Evolutionary conservation across 1,284 basidiomycete genomes (phyloP).

Genomic region (Amylostereum areolatum): DNA sequence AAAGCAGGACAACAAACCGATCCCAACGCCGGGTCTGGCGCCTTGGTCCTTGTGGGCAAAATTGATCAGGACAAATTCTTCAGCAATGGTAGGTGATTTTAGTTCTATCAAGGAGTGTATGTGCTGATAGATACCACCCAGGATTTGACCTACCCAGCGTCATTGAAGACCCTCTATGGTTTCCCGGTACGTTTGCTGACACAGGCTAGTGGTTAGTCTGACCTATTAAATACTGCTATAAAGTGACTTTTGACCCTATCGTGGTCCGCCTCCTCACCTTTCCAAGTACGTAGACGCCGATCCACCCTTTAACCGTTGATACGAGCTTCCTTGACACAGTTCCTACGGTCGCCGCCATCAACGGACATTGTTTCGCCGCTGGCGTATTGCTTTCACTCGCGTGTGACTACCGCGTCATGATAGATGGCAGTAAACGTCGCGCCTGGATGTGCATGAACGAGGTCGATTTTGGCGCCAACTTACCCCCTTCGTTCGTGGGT

Average conservation of each 20-base stretch:
- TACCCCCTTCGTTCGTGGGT: constrained; percentile 69
- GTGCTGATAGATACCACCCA: constrained; percentile 19
- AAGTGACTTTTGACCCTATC: constrained; percentile 29
- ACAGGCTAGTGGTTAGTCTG: constrained; percentile 26
- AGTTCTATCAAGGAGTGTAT: constrained; percentile 4
- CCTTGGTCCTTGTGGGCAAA: constrained; percentile 73
- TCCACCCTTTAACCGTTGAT: background rate
- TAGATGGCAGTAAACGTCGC: constrained; percentile 67
- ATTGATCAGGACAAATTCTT: constrained; percentile 82
- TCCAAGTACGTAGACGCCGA: constrained; percentile 46
- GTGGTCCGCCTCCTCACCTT: constrained; percentile 48
- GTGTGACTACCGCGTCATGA: constrained; percentile 91
- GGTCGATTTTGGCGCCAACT: constrained; percentile 76
- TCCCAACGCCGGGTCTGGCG: constrained; percentile 45
- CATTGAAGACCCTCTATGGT: constrained; percentile 64
- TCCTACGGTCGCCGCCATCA: constrained; percentile 83
- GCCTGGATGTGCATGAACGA: constrained; percentile 95
- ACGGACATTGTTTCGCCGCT: constrained; percentile 89
- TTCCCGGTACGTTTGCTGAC: constrained; percentile 53
- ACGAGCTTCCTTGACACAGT: constrained; percentile 33
- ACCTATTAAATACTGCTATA: background rate
- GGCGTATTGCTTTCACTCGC: constrained; percentile 76
- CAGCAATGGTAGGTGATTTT: constrained; percentile 59
- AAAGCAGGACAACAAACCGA: constrained; percentile 28
- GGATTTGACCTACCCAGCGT: constrained; percentile 71